Conservation (phyloP, 164 flowering plant species). For the Magnolia officinalis region DNA sequence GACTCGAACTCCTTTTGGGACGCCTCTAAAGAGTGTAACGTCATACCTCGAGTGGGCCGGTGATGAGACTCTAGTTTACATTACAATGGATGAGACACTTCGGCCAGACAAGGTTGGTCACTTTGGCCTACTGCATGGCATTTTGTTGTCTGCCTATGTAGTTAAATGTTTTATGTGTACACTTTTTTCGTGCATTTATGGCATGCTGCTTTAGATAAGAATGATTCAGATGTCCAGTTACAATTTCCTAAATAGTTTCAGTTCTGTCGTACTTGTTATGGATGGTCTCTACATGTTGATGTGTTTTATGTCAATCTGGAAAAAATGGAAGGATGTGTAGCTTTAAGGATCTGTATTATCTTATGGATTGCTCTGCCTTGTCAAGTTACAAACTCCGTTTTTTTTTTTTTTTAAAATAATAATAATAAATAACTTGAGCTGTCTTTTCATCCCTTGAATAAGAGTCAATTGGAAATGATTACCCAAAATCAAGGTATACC, state of each 20-base stretch:
- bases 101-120: constrained; percentile 83
- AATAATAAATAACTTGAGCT: no score
- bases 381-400: no score
- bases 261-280: no score
- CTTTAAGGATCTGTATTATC: no score
- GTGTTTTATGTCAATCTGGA: no score
- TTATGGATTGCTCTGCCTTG: no score
- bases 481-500: no score
- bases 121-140: not conserved
- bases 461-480: no score
- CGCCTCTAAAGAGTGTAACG: constrained; percentile 57
- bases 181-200: not conserved
- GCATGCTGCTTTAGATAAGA: not conserved
- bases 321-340: no score
- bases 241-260: not conserved
- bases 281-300: no score
- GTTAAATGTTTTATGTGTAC: not conserved
- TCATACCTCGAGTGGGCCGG: constrained; percentile 81
- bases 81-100: constrained; percentile 83
- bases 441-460: no score
- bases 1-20: constrained; percentile 45
- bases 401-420: no score
- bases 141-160: not conserved
- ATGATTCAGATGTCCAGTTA: not conserved
- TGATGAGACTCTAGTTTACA: constrained; percentile 63